These are phyloP conservation scores for Ustilago loliicola DNA, from an alignment of 1,284 basidiomycete species.

Conservation along the genomic window DNA sequence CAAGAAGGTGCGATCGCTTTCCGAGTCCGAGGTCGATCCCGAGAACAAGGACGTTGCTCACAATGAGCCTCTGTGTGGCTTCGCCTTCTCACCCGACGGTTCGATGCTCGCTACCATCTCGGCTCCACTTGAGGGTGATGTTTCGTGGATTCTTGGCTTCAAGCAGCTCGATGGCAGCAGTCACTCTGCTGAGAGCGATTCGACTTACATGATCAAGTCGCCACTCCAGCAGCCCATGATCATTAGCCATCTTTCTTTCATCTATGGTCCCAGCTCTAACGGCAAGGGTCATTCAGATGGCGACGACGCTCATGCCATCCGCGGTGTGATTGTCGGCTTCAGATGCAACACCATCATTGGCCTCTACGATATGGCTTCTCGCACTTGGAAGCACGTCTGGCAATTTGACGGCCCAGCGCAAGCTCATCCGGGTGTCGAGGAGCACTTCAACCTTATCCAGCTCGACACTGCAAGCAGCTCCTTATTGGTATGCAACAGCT, in stretches of 20 bases:
- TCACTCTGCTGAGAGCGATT: not conserved
- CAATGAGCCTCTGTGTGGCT: slow-evolving; percentile 23
- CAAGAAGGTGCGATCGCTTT: slow-evolving; percentile 16
- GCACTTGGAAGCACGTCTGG: slow-evolving; percentile 35
- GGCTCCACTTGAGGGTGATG: slow-evolving; percentile 18
- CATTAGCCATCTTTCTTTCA: slow-evolving; percentile 38
- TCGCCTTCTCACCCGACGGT: slow-evolving; percentile 39
- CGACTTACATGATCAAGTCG: slow-evolving; percentile 22
- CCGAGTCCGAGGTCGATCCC: slow-evolving; percentile 20
- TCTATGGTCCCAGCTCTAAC: slow-evolving; percentile 9
- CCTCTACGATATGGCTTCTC: slow-evolving; percentile 30
- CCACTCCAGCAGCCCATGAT: slow-evolving; percentile 31
- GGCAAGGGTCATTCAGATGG: not conserved
- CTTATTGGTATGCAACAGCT: slow-evolving; percentile 43
- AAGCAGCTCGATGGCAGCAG: slow-evolving; percentile 9
- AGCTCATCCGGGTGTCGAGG: slow-evolving; percentile 9
- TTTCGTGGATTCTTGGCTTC: slow-evolving; percentile 29
- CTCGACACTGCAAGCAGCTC: slow-evolving; percentile 15
- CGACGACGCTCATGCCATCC: slow-evolving; percentile 4
- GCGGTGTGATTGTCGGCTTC: slow-evolving; percentile 36
- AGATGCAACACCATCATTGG: slow-evolving; percentile 38
- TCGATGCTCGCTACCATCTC: slow-evolving; percentile 29
- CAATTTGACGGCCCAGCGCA: slow-evolving; percentile 18
- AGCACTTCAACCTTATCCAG: slow-evolving; percentile 40
- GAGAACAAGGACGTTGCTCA: slow-evolving; percentile 14